Evolutionary conservation across 75 land plant species (phyloP).

Genomic region (Azolla pinnata): DNA sequence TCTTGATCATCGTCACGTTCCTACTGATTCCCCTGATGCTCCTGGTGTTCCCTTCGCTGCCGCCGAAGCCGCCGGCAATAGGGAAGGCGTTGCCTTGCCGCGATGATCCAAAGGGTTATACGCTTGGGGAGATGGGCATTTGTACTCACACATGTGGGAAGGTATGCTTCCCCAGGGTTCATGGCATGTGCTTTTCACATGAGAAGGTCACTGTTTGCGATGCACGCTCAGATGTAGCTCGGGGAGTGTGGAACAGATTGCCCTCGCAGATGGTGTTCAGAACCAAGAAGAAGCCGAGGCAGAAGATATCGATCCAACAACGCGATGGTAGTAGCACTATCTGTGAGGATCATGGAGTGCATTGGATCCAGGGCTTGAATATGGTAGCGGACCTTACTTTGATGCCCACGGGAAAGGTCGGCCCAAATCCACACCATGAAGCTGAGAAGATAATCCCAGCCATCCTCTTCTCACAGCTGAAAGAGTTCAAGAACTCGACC

Average conservation of each 20-base stretch:
- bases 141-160: conserved; percentile 29
- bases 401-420: conserved; percentile 37
- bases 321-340: too few species aligned
- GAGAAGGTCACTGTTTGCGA: conserved; percentile 27
- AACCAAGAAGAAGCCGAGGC: conserved; percentile 24
- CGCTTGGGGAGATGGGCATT: conserved; percentile 9
- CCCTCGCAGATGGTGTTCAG: conserved; percentile 20
- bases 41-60: conserved; percentile 3
- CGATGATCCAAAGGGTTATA: conserved; percentile 17
- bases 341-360: too few species aligned
- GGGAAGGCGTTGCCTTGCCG: conserved; percentile 5
- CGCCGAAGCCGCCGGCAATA: neutral
- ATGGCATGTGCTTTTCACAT: conserved; percentile 23
- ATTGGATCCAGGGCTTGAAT: conserved; percentile 27
- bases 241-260: conserved; percentile 11
- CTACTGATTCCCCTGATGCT: neutral
- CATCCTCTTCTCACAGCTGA: conserved; percentile 28
- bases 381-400: conserved; percentile 37
- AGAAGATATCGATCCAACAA: conserved; percentile 17
- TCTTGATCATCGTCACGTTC: neutral
- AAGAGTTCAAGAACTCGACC: conserved; percentile 17
- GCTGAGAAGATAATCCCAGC: conserved; percentile 38
- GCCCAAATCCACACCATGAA: conserved; percentile 41
- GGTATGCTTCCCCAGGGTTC: conserved; percentile 31
- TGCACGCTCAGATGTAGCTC: conserved; percentile 5